Evolutionary conservation across 768 basidiomycete genomes (phyloP), one percentile per base, ranked within the genome.

Genomic region (Multifurca ochricompacta): DNA sequence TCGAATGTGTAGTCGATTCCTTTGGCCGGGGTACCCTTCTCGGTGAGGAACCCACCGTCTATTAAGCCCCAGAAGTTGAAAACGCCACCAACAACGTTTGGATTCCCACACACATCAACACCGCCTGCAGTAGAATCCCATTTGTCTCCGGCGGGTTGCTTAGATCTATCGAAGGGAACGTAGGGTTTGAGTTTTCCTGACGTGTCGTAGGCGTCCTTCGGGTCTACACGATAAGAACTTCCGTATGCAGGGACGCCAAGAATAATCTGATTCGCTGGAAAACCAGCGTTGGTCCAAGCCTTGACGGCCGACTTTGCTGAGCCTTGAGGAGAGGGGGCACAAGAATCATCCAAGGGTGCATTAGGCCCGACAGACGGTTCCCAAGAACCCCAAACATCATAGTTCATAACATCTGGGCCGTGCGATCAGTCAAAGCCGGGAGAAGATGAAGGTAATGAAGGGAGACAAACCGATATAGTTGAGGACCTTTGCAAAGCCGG

Each of bases 191-290:
- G 27, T 3, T 32, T 37, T 6, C 39, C 50, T 10, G 64, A 63
- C 11, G 63, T 51, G 18, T 60, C 54, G 53, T 74, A 64, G 1
- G 79, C 78, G 28, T 58, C 63, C 32, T 21, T 50, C 5, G 66
- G 50, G 23, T 74, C 59, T 30, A 77, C 74, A 11, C 58, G 30
- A 73, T 73, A 93, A 42, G 85, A 80, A 69, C 90, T 91, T 2
- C 89, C 90, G 68, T 90, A 94, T 18, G 83, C 73, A 11, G 93
- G 81, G 1, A 94, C 82, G 48, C 92, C 94, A 9, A 98, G 80
- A 21, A 92, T 78, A 56, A 97, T 81, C 71, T 87, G 70, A 50
- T 66, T 68, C 3, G 75, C 71, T n/a, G 91, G 87, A 71, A 98
- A 85, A 10, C 87, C 85, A 35, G 92, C 92, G 0, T 59, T 56